Evolutionary conservation across 768 basidiomycete genomes (phyloP), one percentile per base, ranked within the genome.

Genomic region (Rhodotorula sphaerocarpa): DNA sequence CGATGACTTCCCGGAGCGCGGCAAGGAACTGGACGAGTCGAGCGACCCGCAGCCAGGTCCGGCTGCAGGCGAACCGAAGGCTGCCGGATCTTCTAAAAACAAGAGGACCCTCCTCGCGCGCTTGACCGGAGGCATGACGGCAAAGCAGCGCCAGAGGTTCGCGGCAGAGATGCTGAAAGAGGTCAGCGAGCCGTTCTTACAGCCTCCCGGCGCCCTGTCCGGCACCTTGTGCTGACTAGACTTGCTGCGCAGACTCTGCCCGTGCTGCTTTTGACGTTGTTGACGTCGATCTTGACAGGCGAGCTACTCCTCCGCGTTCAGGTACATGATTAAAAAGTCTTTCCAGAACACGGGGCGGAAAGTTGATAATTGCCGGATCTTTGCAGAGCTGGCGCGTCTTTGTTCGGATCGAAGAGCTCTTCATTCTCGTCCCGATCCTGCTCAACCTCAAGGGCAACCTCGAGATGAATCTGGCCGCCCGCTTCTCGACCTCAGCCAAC

Each of bases 381-480:
- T 11, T 25, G 61, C 60, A 92, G 88, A 83, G 79, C 58, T 97
- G 91, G 91, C 80, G 78, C 65, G 90, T 92, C 36, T 91, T 99
- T 82, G 79, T 80, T 51, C 81, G 86, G 45, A 84, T 96, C 51
- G 86, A 96, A 78, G 91, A 97, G 74, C 84, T 97, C 58, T 90
- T 97, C 70, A 90, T 97, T 80, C 88, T 97, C 56, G 85, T 96
- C 6, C 92, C 93, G 16, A 90, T 92, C 64, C 79, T 97, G 25
- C 81, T 90, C 67, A 97, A 97, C 70, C 82, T 99, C 59, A 96
- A 95, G 72, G 95, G 66, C 36, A 79, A 99, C 72, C 82, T 97
- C 42, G 95, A 97, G 76, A 97, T 97, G 93, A 96, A 95, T 68
- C 84, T 99, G 11, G 92, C 91, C 6, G 90, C 95, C 1, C 82